Evolutionary conservation across 2,329 filamentous ascomycete species (phyloP).

Genomic region (Neonectria sp.): DNA sequence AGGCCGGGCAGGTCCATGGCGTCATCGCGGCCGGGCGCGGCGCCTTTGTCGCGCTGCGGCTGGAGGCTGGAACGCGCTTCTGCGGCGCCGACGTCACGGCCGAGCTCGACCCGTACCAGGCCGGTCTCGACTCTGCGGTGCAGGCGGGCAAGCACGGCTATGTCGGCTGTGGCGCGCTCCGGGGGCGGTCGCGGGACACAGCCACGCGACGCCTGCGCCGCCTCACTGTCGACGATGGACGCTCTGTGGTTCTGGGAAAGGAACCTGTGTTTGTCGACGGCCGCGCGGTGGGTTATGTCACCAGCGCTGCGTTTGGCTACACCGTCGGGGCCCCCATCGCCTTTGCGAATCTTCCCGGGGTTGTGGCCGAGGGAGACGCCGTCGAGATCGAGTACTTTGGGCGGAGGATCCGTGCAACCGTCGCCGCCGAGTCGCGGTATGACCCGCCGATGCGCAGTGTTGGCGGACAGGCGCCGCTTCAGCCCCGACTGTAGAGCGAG

Average conservation of each 20-base stretch:
- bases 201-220: constrained; percentile 59
- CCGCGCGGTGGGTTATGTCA: constrained; percentile 69
- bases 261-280: constrained; percentile 70
- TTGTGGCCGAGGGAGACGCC: constrained; percentile 60
- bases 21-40: constrained; percentile 71
- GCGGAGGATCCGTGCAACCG: constrained; percentile 66
- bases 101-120: constrained; percentile 73
- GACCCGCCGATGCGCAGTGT: constrained; percentile 9
- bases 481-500: no score
- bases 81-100: constrained; percentile 73
- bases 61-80: constrained; percentile 72
- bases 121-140: constrained; percentile 68
- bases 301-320: constrained; percentile 73
- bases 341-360: constrained; percentile 69
- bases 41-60: constrained; percentile 70
- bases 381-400: constrained; percentile 77
- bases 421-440: constrained; percentile 61
- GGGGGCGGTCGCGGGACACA: constrained; percentile 56
- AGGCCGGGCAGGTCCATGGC: constrained; percentile 68
- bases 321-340: constrained; percentile 72
- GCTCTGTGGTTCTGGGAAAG: constrained; percentile 72
- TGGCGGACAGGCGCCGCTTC: background rate
- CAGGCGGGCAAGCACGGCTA: constrained; percentile 63
- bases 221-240: constrained; percentile 69
- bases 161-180: constrained; percentile 66